These are phyloP conservation scores for Blastobotrys niveus DNA, from an alignment of 1,139 yeast genomes.

Conservation along the genomic window DNA sequence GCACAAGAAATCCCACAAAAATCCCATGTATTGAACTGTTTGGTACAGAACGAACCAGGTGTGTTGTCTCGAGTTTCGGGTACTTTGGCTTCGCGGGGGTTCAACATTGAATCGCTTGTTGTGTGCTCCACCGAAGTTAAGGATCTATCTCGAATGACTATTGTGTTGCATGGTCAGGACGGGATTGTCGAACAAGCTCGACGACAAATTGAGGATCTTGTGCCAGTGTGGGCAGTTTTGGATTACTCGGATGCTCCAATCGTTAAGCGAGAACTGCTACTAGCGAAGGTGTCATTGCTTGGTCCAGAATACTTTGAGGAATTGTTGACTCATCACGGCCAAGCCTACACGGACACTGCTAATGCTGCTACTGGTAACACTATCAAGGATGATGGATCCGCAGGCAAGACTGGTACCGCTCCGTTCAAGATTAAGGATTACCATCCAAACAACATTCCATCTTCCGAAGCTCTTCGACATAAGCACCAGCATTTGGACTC, in stretches of 20 bases:
- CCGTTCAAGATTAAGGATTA: slow-evolving; percentile 29
- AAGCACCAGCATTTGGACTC: slow-evolving; percentile 85
- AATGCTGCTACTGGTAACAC: slow-evolving; percentile 26
- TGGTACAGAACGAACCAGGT: slow-evolving; percentile 98
- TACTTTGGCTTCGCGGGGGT: slow-evolving; percentile 95
- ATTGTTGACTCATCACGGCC: slow-evolving; percentile 78
- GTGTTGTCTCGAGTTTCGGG: slow-evolving; percentile 91
- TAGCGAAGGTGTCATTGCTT: slow-evolving; percentile 84
- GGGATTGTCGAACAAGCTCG: slow-evolving; percentile 98
- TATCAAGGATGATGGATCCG: slow-evolving; percentile 15
- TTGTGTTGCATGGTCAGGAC: slow-evolving; percentile 89
- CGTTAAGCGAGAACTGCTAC: slow-evolving; percentile 80
- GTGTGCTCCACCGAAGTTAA: slow-evolving; percentile 96
- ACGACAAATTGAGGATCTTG: slow-evolving; percentile 94
- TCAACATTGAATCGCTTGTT: slow-evolving; percentile 93
- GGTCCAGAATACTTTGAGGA: slow-evolving; percentile 98
- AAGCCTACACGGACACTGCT: slow-evolving; percentile 31
- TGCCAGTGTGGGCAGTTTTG: slow-evolving; percentile 95
- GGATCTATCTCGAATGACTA: slow-evolving; percentile 94
- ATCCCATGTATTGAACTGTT: slow-evolving; percentile 89
- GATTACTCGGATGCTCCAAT: slow-evolving; percentile 89
- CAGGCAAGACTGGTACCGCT: slow-evolving; percentile 21
- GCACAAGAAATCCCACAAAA: slow-evolving; percentile 43
- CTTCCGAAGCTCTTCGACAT: slow-evolving; percentile 90
- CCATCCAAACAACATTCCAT: slow-evolving; percentile 88